Base-by-base conservation (phyloP, 2,329 filamentous ascomycete genomes). In the Orbilia brochopaga region DNA sequence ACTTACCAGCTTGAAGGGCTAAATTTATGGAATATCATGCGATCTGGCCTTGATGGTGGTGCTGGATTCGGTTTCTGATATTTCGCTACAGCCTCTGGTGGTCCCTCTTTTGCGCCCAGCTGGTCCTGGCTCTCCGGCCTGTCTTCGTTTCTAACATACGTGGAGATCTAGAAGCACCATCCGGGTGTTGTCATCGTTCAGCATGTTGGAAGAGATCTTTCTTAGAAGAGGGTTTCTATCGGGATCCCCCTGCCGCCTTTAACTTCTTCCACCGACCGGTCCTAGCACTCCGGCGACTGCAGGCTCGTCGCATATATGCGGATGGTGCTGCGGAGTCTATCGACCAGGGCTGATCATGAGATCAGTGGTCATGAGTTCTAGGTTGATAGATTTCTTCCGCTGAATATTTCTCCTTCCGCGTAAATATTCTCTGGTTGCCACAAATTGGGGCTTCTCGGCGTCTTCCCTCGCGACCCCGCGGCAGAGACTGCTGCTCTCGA, bases 1-100 rank as follows among this genome's bases (percentile, higher is more conserved):
- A 52, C 48, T 5, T 24, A 52, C 48, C n/a, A n/a, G n/a, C n/a
- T 52, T 52, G 48, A 52, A 52, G 3, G 48, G 4, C 19, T 52
- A 6, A 19, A 24, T 32, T 15, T 52, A 42, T 52, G 13, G 48
- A 24, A n/a, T n/a, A n/a, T n/a, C n/a, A n/a, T 52, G 48, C 48
- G 48, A 52, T 3, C 15, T n/a, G 11, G 21, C 48, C 3, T 13
- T 32, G 13, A 52, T 10, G 11, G 15, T 15, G 3, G 48, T 24
- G 15, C 19, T n/a, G 19, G 48, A n/a, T 50, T 50, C 17, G 21
- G 48, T 32, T 52, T 10, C n/a, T 19, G 48, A 19, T 52, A 52
- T 19, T 52, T 32, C 27, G 6, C 48, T 3, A 52, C 48, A 13
- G n/a, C 48, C 19, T 52, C 27, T n/a, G 48, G n/a, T 52, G 48